phyloP scores from a whole-genome alignment of 768 basidiomycete species.

The Amanita brunnescens region DNA sequence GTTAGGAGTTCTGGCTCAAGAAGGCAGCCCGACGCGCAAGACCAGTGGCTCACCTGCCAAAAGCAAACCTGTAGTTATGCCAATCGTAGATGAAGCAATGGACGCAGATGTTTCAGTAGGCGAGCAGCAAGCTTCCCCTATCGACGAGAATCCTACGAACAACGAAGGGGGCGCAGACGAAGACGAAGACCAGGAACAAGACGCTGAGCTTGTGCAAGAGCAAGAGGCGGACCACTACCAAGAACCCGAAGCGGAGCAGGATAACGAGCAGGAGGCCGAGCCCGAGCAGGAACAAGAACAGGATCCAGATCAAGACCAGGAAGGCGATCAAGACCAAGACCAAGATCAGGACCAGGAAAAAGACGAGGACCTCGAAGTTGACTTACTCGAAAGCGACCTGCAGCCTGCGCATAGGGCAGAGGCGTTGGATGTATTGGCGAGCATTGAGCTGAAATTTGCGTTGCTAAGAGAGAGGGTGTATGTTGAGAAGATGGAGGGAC shows the following conservation, averaged over 20 bases:
- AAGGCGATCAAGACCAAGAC: slow-evolving; percentile 14
- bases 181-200: slow-evolving; percentile 16
- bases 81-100: not conserved
- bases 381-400: slow-evolving; percentile 51
- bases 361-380: slow-evolving; percentile 31
- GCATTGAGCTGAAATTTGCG: slow-evolving; percentile 91
- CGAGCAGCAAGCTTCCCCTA: not conserved
- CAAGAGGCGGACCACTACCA: slow-evolving; percentile 19
- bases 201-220: slow-evolving; percentile 22
- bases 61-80: not conserved
- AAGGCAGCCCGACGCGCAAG: slow-evolving; percentile 1
- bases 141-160: not conserved
- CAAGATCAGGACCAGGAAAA: slow-evolving; percentile 18
- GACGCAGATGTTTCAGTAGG: not conserved
- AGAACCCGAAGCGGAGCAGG: slow-evolving; percentile 14
- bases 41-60: not conserved
- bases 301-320: slow-evolving; percentile 26
- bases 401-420: slow-evolving; percentile 80
- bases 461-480: slow-evolving; percentile 79
- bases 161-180: slow-evolving; percentile 16
- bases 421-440: slow-evolving; percentile 79
- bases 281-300: slow-evolving; percentile 32
- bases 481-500: slow-evolving; percentile 87
- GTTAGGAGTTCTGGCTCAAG: not conserved
- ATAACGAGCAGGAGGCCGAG: slow-evolving; percentile 14